Evolutionary conservation across 2,329 filamentous ascomycete species (phyloP).

Genomic region (Penicillium sp.): DNA sequence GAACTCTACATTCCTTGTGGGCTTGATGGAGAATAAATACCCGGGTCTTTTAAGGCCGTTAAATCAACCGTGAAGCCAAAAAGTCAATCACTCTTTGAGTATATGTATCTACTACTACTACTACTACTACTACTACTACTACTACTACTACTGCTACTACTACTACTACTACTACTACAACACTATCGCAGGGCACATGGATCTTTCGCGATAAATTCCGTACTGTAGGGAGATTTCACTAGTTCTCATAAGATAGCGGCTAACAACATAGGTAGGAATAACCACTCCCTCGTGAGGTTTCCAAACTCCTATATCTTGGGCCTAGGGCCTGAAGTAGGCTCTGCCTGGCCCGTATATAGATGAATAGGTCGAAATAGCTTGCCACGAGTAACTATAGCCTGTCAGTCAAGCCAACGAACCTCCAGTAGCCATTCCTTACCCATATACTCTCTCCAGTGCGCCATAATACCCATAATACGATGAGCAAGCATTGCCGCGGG

Average conservation of each 20-base stretch:
- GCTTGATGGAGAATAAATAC: background rate
- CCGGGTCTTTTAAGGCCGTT: background rate
- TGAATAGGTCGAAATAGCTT: constrained; percentile 31
- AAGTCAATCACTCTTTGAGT: background rate
- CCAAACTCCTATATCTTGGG: constrained; percentile 11
- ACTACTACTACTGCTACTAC: too few relatives aligned
- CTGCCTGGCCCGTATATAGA: constrained; percentile 25
- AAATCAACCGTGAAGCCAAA: background rate
- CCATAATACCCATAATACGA: constrained; percentile 34
- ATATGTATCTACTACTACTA: too few relatives aligned
- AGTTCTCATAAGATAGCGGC: too few relatives aligned
- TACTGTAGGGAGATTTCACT: too few relatives aligned
- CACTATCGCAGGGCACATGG: background rate
- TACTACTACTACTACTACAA: too few relatives aligned
- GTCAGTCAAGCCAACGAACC: constrained; percentile 8
- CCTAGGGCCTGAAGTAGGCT: background rate
- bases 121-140: too few relatives aligned
- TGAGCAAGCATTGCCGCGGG: constrained; percentile 31
- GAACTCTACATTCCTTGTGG: background rate
- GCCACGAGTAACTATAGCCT: constrained; percentile 22
- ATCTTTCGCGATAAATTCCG: too few relatives aligned
- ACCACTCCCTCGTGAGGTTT: too few relatives aligned
- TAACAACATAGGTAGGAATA: background rate
- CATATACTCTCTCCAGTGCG: constrained; percentile 36
- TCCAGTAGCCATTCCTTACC: constrained; percentile 13